phyloP scores from a whole-genome alignment of 148 eudicot species.

The Persicaria maculosa region DNA sequence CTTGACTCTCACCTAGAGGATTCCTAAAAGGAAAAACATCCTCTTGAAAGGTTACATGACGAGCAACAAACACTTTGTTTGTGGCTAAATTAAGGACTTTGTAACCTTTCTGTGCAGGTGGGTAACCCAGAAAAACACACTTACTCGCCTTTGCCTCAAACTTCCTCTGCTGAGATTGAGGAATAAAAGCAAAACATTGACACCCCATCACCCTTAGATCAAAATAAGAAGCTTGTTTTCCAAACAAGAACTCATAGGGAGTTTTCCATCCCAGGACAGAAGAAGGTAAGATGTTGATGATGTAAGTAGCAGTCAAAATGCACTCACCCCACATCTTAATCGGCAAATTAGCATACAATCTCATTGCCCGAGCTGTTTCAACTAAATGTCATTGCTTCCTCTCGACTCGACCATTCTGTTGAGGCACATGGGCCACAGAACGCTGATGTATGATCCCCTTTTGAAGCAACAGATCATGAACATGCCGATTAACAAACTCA shows the following conservation, averaged over 20 bases:
- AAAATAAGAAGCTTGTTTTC: background rate
- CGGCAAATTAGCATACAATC: background rate
- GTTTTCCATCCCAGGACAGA: background rate
- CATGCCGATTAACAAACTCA: too few relatives aligned
- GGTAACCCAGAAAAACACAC: background rate
- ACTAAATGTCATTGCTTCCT: conserved; percentile 8
- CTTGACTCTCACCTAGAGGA: too few relatives aligned
- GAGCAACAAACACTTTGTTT: background rate
- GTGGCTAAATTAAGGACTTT: background rate
- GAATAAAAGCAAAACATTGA: background rate
- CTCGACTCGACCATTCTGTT: background rate
- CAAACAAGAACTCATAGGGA: background rate
- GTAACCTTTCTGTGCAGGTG: background rate
- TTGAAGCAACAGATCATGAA: too few relatives aligned
- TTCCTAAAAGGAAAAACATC: background rate
- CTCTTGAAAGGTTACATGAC: background rate
- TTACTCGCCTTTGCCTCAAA: background rate
- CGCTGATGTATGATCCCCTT: too few relatives aligned
- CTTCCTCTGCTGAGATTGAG: background rate
- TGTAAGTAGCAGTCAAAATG: too few relatives aligned
- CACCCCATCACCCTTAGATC: background rate
- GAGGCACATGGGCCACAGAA: too few relatives aligned
- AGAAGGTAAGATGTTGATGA: too few relatives aligned
- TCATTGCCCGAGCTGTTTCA: conserved; percentile 6
- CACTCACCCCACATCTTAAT: too few relatives aligned